These are phyloP conservation scores for Hypoxylon crocopeplum DNA, from an alignment of 495 filamentous ascomycete genomes.

Conservation along the genomic window DNA sequence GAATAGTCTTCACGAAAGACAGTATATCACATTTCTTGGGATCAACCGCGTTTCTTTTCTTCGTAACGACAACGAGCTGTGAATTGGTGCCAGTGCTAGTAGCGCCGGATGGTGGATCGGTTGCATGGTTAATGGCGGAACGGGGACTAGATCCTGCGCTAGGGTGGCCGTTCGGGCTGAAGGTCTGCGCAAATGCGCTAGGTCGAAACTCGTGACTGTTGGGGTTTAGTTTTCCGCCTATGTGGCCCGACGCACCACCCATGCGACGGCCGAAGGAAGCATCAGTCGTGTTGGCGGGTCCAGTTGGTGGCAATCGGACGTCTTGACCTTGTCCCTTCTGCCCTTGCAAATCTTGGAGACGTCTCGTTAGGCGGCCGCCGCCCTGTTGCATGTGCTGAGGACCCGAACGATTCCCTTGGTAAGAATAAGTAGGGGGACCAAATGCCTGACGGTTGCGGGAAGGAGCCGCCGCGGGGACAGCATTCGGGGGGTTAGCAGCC, in stretches of 20 bases:
- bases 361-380: constrained; percentile 47
- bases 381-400: constrained; percentile 45
- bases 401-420: constrained; percentile 44
- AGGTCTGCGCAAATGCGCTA: constrained; percentile 76
- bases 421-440: constrained; percentile 29
- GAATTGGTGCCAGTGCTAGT: constrained; percentile 42
- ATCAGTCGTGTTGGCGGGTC: constrained; percentile 57
- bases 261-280: constrained; percentile 55
- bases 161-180: constrained; percentile 71
- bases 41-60: constrained; percentile 70
- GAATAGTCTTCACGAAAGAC: constrained; percentile 74
- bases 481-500: constrained; percentile 32
- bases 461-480: constrained; percentile 43
- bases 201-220: constrained; percentile 85
- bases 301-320: constrained; percentile 58
- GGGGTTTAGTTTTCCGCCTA: constrained; percentile 77
- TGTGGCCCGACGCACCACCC: constrained; percentile 52
- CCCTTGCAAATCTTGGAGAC: constrained; percentile 54
- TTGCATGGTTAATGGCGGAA: constrained; percentile 55
- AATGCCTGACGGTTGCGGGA: constrained; percentile 35
- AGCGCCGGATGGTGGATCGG: constrained; percentile 46
- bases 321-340: constrained; percentile 55
- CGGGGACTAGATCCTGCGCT: constrained; percentile 71
- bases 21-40: constrained; percentile 61
- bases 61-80: constrained; percentile 55